These are phyloP conservation scores for Hypholoma sublateritium DNA, from an alignment of 768 basidiomycete species.

Conservation along the genomic window DNA sequence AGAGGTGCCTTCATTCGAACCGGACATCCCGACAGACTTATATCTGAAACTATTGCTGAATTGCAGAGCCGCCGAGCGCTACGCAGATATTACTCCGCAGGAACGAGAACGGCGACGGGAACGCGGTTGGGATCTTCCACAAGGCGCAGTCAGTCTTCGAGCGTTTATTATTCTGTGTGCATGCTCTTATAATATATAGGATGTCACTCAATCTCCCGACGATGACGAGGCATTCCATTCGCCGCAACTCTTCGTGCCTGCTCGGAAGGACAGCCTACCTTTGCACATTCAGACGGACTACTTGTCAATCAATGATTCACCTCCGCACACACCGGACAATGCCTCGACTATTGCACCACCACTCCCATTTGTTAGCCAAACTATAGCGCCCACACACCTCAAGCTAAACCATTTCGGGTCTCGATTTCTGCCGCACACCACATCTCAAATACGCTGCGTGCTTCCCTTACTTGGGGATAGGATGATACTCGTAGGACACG, in stretches of 20 bases:
- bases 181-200: too few relatives aligned
- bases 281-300: slow-evolving; percentile 49
- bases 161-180: too few relatives aligned
- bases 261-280: slow-evolving; percentile 6
- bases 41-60: slow-evolving; percentile 5
- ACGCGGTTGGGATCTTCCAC: slow-evolving; percentile 67
- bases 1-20: slow-evolving; percentile 50
- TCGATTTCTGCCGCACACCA: slow-evolving; percentile 80
- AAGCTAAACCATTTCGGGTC: slow-evolving; percentile 80
- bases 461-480: slow-evolving; percentile 67
- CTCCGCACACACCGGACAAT: slow-evolving; percentile 23
- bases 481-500: slow-evolving; percentile 76
- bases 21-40: not conserved
- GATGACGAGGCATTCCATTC: too few relatives aligned
- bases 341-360: slow-evolving; percentile 32
- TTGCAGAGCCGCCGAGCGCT: slow-evolving; percentile 80
- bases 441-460: slow-evolving; percentile 70
- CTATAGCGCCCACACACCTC: slow-evolving; percentile 60
- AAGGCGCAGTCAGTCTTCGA: too few relatives aligned
- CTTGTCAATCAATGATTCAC: slow-evolving; percentile 30
- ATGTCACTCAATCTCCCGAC: too few relatives aligned
- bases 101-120: slow-evolving; percentile 55
- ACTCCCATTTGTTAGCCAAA: slow-evolving; percentile 48
- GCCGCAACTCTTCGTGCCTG: not conserved
- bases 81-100: slow-evolving; percentile 61